Conservation (phyloP, 176 grass and related monocot genomes). For the Musa acuminata region DNA sequence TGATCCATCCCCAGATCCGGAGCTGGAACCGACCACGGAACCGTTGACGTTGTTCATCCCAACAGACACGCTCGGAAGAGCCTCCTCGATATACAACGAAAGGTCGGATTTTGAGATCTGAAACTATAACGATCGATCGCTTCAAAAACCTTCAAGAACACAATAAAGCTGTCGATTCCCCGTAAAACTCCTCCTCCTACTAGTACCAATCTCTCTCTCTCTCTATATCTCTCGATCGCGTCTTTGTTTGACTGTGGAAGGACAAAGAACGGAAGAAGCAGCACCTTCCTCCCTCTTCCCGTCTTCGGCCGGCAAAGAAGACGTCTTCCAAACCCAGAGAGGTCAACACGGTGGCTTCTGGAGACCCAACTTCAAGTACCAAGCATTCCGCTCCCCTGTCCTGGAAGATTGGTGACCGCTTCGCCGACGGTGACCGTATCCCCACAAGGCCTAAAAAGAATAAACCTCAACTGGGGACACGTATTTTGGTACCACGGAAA, state of each 20-base stretch:
- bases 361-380: too few relatives aligned
- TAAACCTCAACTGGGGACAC: too few relatives aligned
- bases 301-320: background rate
- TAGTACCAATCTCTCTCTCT: background rate
- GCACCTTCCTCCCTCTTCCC: background rate
- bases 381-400: too few relatives aligned
- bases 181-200: background rate
- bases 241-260: background rate
- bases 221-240: background rate
- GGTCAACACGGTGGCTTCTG: too few relatives aligned
- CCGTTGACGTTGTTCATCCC: slow-evolving; percentile 1
- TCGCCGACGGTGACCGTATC: too few relatives aligned
- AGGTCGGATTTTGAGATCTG: background rate
- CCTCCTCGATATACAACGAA: background rate
- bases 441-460: too few relatives aligned
- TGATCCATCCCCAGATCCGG: background rate
- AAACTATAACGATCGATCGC: background rate
- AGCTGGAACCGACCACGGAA: slow-evolving; percentile 1
- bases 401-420: too few relatives aligned
- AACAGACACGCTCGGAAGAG: background rate
- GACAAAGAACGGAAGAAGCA: background rate
- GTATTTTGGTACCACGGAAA: too few relatives aligned
- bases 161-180: background rate
- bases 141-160: background rate
- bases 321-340: background rate